phyloP scores from a whole-genome alignment of 148 eudicot genomes.

The Rhododendron griersonianum region DNA sequence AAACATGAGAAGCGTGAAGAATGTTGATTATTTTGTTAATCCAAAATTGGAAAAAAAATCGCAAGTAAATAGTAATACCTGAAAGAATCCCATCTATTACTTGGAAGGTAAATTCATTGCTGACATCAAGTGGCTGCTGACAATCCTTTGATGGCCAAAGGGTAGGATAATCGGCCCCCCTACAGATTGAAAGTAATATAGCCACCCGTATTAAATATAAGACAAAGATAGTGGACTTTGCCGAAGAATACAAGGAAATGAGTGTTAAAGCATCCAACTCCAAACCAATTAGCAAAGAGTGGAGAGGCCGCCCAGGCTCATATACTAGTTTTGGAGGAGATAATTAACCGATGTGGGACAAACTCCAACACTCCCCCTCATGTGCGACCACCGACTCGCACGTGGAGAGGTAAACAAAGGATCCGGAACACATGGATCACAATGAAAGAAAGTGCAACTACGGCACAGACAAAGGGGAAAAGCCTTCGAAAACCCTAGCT shows the following conservation, averaged over 20 bases:
- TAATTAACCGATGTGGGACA: no score
- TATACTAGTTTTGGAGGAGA: no score
- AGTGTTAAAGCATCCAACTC: no score
- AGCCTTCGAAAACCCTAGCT: no score
- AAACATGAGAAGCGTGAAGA: conserved; percentile 18
- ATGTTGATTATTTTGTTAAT: neutral
- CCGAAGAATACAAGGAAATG: neutral
- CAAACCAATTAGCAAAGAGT: no score
- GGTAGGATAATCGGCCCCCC: conserved; percentile 80
- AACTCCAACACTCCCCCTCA: no score
- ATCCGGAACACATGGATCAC: no score
- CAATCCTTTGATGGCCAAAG: conserved; percentile 80
- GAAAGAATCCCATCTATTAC: conserved; percentile 84
- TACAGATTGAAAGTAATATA: conserved; percentile 13
- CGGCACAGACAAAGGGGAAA: no score
- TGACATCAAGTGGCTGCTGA: conserved; percentile 90
- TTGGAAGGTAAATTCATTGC: conserved; percentile 84
- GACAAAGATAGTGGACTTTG: neutral
- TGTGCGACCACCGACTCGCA: no score
- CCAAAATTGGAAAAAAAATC: neutral
- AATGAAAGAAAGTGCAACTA: no score
- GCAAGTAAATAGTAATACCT: conserved; percentile 31
- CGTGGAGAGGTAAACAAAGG: no score
- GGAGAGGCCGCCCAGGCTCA: no score
- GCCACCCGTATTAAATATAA: neutral